Conservation (phyloP, 2,329 filamentous ascomycete species). For the Fusarium tanahbumbuense region DNA sequence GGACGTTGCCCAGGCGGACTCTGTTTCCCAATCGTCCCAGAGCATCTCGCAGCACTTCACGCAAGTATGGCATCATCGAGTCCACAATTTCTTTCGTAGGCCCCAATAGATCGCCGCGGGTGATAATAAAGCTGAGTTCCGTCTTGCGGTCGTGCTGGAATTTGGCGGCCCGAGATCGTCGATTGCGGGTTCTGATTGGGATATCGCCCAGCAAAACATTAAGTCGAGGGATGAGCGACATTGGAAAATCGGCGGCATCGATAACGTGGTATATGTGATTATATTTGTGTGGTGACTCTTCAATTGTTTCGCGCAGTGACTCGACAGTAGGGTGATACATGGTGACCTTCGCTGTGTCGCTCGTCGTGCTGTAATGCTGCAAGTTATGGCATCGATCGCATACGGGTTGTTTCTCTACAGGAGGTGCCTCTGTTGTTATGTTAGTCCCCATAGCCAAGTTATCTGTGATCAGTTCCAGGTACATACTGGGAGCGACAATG, state of each 20-base stretch:
- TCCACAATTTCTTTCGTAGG: conserved; percentile 88
- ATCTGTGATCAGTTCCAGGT: neutral
- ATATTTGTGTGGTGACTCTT: conserved; percentile 87
- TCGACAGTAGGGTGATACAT: conserved; percentile 86
- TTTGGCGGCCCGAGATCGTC: conserved; percentile 75
- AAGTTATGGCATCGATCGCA: conserved; percentile 91
- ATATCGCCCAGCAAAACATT: conserved; percentile 76
- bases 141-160: conserved; percentile 76
- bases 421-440: conserved; percentile 15
- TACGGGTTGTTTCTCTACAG: conserved; percentile 63
- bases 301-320: conserved; percentile 83
- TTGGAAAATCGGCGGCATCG: conserved; percentile 95
- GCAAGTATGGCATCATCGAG: conserved; percentile 84
- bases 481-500: conserved; percentile 33
- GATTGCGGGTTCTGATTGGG: conserved; percentile 81
- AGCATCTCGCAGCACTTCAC: conserved; percentile 79
- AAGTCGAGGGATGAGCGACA: conserved; percentile 87
- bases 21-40: conserved; percentile 75
- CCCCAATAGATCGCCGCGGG: conserved; percentile 85
- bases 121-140: conserved; percentile 91
- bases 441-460: conserved; percentile 19
- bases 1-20: conserved; percentile 87
- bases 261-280: conserved; percentile 97
- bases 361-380: conserved; percentile 76
- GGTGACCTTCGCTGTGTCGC: conserved; percentile 58